Conservation (phyloP, 1,139 yeast species). For the Pichia sp. region DNA sequence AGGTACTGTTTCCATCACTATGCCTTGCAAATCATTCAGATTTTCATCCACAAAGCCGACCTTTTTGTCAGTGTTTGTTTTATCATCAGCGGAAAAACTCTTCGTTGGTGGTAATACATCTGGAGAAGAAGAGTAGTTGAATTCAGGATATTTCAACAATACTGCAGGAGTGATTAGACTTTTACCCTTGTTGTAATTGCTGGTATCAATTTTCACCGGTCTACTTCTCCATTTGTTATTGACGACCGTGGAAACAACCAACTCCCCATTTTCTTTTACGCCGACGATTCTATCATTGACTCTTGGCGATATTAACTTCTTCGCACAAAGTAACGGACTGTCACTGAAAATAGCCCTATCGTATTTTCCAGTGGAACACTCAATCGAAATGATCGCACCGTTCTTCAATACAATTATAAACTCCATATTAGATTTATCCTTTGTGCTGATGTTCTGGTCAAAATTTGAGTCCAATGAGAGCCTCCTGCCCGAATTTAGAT, state of each 20-base stretch:
- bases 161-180: slow-evolving; percentile 36
- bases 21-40: slow-evolving; percentile 13
- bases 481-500: slow-evolving; percentile 19
- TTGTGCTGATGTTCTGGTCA: slow-evolving; percentile 25
- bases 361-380: slow-evolving; percentile 46
- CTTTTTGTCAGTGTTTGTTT: slow-evolving; percentile 1
- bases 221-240: slow-evolving; percentile 65
- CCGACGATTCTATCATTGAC: slow-evolving; percentile 69
- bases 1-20: slow-evolving; percentile 47
- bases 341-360: slow-evolving; percentile 22
- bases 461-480: slow-evolving; percentile 32
- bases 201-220: slow-evolving; percentile 44
- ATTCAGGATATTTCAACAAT: slow-evolving; percentile 25
- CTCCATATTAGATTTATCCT: slow-evolving; percentile 32
- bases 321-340: slow-evolving; percentile 44
- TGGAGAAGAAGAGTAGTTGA: neutral
- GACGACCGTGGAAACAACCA: slow-evolving; percentile 60
- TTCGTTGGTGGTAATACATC: neutral
- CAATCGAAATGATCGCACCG: slow-evolving; percentile 47
- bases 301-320: slow-evolving; percentile 62
- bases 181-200: slow-evolving; percentile 41
- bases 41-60: slow-evolving; percentile 13
- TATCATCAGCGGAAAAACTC: neutral
- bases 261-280: slow-evolving; percentile 45
- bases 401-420: slow-evolving; percentile 37